Conservation (phyloP, 345 rosid species). For the Orychophragmus violaceus region DNA sequence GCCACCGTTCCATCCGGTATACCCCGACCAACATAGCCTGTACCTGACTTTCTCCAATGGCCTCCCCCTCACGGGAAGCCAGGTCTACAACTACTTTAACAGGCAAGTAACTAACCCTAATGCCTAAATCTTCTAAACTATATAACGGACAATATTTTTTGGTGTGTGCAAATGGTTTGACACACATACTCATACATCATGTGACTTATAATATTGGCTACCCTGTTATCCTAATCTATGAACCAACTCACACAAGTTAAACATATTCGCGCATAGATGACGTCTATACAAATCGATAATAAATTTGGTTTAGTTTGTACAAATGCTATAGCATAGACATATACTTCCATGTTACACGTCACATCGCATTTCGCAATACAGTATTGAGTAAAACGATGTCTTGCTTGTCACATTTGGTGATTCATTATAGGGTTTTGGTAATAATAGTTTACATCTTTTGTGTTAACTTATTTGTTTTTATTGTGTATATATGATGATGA, state of each 20-base stretch:
- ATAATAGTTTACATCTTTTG: background rate
- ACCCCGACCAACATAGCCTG: background rate
- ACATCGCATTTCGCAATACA: background rate
- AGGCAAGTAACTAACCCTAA: background rate
- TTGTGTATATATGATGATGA: background rate
- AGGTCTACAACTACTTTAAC: background rate
- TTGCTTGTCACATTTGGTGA: background rate
- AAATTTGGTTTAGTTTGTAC: background rate
- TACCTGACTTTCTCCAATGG: slow-evolving; percentile 15
- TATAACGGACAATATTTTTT: background rate
- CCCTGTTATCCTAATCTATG: background rate
- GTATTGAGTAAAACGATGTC: background rate
- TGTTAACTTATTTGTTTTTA: background rate
- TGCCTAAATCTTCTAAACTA: background rate
- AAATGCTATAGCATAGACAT: background rate
- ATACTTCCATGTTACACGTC: background rate
- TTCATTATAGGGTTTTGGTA: background rate
- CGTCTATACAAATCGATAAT: background rate
- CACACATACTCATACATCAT: background rate
- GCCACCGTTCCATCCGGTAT: background rate
- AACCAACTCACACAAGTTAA: background rate
- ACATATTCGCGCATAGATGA: background rate
- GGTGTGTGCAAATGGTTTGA: background rate
- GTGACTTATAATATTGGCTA: background rate
- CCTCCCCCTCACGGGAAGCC: background rate